Evolutionary conservation across 768 basidiomycete genomes (phyloP).

Genomic region (Rhizopogon salebrosus): DNA sequence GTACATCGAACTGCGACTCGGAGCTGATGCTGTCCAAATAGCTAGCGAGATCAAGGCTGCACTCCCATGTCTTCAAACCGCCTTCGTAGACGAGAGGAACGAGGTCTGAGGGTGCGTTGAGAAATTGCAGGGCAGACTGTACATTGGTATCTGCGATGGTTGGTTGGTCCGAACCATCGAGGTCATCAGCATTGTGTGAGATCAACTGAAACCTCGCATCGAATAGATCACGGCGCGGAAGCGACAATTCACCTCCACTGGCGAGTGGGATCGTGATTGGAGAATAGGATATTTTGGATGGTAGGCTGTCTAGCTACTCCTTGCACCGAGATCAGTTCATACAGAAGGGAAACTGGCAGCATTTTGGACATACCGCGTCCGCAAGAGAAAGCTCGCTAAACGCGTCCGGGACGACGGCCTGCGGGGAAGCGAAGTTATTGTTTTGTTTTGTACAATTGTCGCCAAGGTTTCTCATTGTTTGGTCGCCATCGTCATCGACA

Average conservation of each 20-base stretch:
- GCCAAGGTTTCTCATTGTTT: constrained; percentile 5
- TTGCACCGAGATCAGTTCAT: constrained; percentile 10
- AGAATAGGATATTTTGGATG: constrained; percentile 76
- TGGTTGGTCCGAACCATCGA: constrained; percentile 19
- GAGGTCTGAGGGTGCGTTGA: constrained; percentile 85
- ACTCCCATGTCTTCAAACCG: constrained; percentile 97
- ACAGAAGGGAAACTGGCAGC: not conserved
- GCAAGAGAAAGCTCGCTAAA: constrained; percentile 26
- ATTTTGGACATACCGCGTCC: constrained; percentile 25
- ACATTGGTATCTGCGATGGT: constrained; percentile 1
- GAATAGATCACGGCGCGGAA: constrained; percentile 84
- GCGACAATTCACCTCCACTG: constrained; percentile 25
- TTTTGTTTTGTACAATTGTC: constrained; percentile 6
- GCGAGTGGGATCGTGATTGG: constrained; percentile 51
- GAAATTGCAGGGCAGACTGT: constrained; percentile 47
- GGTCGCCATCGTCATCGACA: constrained; percentile 30
- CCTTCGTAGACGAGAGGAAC: constrained; percentile 93
- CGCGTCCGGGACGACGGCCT: constrained; percentile 4
- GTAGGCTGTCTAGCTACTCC: constrained; percentile 62
- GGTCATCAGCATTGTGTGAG: constrained; percentile 40
- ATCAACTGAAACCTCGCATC: constrained; percentile 96
- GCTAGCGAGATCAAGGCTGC: constrained; percentile 79
- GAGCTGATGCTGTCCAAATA: constrained; percentile 42
- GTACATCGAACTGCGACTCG: constrained; percentile 19
- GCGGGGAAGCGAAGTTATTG: not conserved